Conservation (phyloP, 2,329 filamentous ascomycete genomes). For the Diaporthe sp. region DNA sequence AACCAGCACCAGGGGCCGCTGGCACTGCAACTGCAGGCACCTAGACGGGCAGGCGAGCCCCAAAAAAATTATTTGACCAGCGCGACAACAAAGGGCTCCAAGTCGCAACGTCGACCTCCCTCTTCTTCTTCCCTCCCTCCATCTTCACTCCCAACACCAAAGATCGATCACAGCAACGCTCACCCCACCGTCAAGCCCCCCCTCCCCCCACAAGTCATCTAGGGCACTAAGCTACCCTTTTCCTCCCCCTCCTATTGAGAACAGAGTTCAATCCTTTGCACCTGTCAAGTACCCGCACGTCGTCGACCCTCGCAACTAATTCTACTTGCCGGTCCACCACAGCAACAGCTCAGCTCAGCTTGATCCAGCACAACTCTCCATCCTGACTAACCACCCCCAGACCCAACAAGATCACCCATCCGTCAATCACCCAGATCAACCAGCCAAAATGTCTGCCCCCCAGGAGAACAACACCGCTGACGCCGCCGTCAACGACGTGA, state of each 20-base stretch:
- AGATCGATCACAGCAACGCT: constrained; percentile 53
- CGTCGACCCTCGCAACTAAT: constrained; percentile 52
- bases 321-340: constrained; percentile 51
- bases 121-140: constrained; percentile 46
- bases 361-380: constrained; percentile 53
- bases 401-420: constrained; percentile 54
- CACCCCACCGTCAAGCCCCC: constrained; percentile 53
- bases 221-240: constrained; percentile 94
- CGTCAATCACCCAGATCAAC: constrained; percentile 50
- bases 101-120: constrained; percentile 48
- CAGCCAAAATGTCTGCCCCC: constrained; percentile 85
- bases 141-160: constrained; percentile 50
- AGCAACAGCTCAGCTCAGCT: constrained; percentile 33
- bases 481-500: constrained; percentile 83
- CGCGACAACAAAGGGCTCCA: constrained; percentile 45
- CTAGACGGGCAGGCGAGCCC: constrained; percentile 33
- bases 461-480: constrained; percentile 75
- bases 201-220: constrained; percentile 65
- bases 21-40: constrained; percentile 33
- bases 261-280: constrained; percentile 74
- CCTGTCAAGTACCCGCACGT: constrained; percentile 57
- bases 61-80: constrained; percentile 52
- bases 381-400: constrained; percentile 53
- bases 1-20: constrained; percentile 32
- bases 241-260: constrained; percentile 74